phyloP scores from a whole-genome alignment of 106 monocot species.

The Gastrodia elata region DNA sequence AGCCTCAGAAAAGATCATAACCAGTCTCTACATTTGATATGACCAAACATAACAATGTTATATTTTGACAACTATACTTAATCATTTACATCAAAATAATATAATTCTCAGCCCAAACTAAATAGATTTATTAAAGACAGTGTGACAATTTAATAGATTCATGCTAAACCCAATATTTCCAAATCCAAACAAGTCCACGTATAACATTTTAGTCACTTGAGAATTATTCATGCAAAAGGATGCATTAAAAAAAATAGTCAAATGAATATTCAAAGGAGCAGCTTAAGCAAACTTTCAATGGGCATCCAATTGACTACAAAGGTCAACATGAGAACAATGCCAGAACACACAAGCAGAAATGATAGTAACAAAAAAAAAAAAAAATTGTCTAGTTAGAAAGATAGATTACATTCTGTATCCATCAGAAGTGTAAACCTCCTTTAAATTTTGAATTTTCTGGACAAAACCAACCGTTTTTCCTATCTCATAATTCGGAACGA shows the following conservation, averaged over 20 bases:
- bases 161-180: neutral
- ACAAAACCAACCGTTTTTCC: constrained; percentile 89
- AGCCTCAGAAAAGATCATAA: too few relatives aligned
- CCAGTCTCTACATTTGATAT: too few relatives aligned
- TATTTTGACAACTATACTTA: neutral
- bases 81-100: neutral
- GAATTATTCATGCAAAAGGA: neutral
- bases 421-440: constrained; percentile 95
- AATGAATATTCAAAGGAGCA: neutral
- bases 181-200: neutral
- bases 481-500: constrained; percentile 69
- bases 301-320: neutral
- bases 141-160: neutral
- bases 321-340: neutral
- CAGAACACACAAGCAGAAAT: neutral
- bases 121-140: neutral
- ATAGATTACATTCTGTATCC: constrained; percentile 81
- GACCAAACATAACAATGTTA: too few relatives aligned
- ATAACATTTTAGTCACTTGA: neutral
- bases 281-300: neutral
- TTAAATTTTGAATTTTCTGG: constrained; percentile 67
- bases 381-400: neutral
- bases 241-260: neutral
- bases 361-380: neutral
- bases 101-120: neutral